Base-by-base conservation (phyloP, 306 rosid species). In the Malus sylvestris region DNA sequence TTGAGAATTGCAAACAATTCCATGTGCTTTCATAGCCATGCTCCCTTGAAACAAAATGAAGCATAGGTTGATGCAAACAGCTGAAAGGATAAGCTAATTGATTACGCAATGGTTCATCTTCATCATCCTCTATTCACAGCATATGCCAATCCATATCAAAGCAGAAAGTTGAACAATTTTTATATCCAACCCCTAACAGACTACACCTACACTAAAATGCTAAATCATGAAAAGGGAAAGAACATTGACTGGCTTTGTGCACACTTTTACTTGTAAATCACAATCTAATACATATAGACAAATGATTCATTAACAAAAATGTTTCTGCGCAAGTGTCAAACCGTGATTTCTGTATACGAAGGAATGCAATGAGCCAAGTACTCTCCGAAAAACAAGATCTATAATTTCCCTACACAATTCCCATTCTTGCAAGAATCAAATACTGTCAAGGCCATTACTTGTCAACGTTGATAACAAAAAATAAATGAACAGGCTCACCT, bases 401-500 rank as follows among this genome's bases (percentile, higher is more conserved):
- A 13, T 16, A 4, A 14, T 46, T 46, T 46, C 2, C 66, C 45
- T 67, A 16, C 15, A 29, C 70, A 18, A 10, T 1, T 42, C 23
- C 68, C 72, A 60, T 18, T 25, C 44, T 73, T 10, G 8, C 40
- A 33, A 27, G 30, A 66, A 68, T 60, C 70, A 67, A 66, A 74
- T 33, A 18, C 35, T 27, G 15, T 35, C 4, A 72, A 6, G 2
- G 29, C 46, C 23, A n/a, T 8, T 76, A 11, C 29, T 71, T 40
- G 58, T 70, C 62, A 38, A 3, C 61, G 65, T 14, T 42, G 8
- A 44, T 38, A 29, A 77, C 2, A 77, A 68, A 64, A 64, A 63
- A 67, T n/a, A 35, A 44, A 71, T 44, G 76, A 65, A 70, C 25
- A 66, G 57, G 19, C 61, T 82, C 35, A 92, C 98, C 91, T 87